Percentiles rank a stretch among this genome's conserved stretches.
Evolutionary conservation across 73 alveolate genomes (phyloP).

Genomic region (Paramecium tetraurelia): DNA sequence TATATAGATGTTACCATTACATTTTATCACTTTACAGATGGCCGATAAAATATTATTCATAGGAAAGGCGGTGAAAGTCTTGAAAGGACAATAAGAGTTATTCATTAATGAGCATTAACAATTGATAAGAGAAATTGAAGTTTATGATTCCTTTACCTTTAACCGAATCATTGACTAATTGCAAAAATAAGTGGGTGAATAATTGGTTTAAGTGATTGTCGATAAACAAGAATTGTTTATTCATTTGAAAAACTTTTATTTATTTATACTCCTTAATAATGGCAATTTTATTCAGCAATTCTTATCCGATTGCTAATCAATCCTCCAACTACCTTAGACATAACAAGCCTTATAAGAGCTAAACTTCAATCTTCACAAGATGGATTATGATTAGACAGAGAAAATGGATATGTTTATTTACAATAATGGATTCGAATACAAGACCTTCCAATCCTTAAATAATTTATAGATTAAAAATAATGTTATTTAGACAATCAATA

Average conservation of each 20-base stretch:
- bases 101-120: background rate
- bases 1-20: constrained; percentile 15
- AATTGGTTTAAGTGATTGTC: background rate
- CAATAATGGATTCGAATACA: constrained; percentile 41
- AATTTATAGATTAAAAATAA: constrained; percentile 24
- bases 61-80: constrained; percentile 33
- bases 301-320: background rate
- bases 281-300: background rate
- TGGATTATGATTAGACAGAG: background rate
- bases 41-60: constrained; percentile 49
- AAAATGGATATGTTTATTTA: background rate
- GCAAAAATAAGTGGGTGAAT: background rate
- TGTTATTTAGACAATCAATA: background rate
- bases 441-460: background rate
- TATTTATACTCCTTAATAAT: background rate
- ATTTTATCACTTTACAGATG: background rate
- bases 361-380: background rate
- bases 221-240: background rate
- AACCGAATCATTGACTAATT: background rate
- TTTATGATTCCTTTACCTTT: background rate
- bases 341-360: constrained; percentile 18
- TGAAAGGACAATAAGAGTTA: background rate
- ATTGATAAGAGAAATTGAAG: background rate
- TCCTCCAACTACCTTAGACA: background rate
- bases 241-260: background rate